phyloP scores from a whole-genome alignment of 257 asterid genomes.

The Phtheirospermum japonicum region DNA sequence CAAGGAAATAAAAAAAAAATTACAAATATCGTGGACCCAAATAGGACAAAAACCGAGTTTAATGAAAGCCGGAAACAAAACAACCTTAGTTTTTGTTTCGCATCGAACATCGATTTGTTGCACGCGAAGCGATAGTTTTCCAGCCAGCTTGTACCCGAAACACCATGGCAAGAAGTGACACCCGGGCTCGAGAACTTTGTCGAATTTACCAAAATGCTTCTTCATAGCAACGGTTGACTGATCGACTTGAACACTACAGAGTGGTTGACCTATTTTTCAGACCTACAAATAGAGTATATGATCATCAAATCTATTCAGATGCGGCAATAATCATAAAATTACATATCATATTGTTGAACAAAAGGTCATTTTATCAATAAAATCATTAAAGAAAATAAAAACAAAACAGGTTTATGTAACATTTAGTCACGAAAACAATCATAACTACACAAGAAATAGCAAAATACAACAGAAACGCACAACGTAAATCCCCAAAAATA shows the following conservation, averaged over 20 bases:
- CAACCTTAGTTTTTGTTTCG: slow-evolving; percentile 41
- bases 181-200: slow-evolving; percentile 34
- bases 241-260: slow-evolving; percentile 34
- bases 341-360: background rate
- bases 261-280: slow-evolving; percentile 34
- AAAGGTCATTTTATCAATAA: background rate
- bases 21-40: too few relatives aligned
- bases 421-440: too few relatives aligned
- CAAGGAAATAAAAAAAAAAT: too few relatives aligned
- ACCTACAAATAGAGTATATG: slow-evolving; percentile 20
- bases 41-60: too few relatives aligned
- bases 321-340: background rate
- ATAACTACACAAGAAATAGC: background rate
- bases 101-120: slow-evolving; percentile 40
- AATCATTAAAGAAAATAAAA: background rate
- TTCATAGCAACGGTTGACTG: slow-evolving; percentile 37
- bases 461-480: background rate
- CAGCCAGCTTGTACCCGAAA: slow-evolving; percentile 31
- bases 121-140: slow-evolving; percentile 34
- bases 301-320: background rate
- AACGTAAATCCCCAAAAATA: slow-evolving; percentile 1
- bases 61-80: too few relatives aligned
- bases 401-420: too few relatives aligned
- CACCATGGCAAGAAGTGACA: slow-evolving; percentile 39
- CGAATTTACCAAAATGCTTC: slow-evolving; percentile 35